Evolutionary conservation across 495 filamentous ascomycete genomes (phyloP).

Genomic region (Podospora pseudoanserina): DNA sequence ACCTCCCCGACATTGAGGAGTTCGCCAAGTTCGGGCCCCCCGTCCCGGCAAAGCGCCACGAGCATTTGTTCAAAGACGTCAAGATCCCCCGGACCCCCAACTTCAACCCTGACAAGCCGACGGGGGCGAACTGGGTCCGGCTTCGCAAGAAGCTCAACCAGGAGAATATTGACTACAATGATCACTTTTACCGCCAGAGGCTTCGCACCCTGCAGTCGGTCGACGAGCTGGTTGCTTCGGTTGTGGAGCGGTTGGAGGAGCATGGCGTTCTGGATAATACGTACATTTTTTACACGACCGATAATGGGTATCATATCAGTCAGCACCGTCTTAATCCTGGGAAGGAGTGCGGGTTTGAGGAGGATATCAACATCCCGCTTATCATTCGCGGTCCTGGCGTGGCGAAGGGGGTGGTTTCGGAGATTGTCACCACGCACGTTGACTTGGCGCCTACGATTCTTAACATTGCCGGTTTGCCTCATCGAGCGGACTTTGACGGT

Average conservation of each 20-base stretch:
- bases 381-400: slow-evolving; percentile 60
- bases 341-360: slow-evolving; percentile 68
- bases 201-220: slow-evolving; percentile 63
- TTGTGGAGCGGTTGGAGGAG: slow-evolving; percentile 51
- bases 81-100: slow-evolving; percentile 50
- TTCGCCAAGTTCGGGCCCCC: slow-evolving; percentile 46
- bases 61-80: slow-evolving; percentile 45
- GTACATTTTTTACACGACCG: slow-evolving; percentile 67
- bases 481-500: slow-evolving; percentile 57
- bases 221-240: slow-evolving; percentile 62
- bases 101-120: slow-evolving; percentile 52
- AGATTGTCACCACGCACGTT: slow-evolving; percentile 63
- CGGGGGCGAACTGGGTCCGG: slow-evolving; percentile 62
- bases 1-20: slow-evolving; percentile 16
- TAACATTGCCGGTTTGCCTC: slow-evolving; percentile 46
- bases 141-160: slow-evolving; percentile 50
- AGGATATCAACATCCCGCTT: slow-evolving; percentile 70
- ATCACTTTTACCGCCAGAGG: slow-evolving; percentile 63
- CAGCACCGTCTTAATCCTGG: slow-evolving; percentile 70
- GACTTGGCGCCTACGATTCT: slow-evolving; percentile 68
- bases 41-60: slow-evolving; percentile 47
- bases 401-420: slow-evolving; percentile 38
- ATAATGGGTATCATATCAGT: slow-evolving; percentile 74
- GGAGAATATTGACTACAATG: slow-evolving; percentile 59
- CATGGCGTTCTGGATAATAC: slow-evolving; percentile 60